Evolutionary conservation across 129 eudicot species (phyloP).

Genomic region (Lonicera japonica): DNA sequence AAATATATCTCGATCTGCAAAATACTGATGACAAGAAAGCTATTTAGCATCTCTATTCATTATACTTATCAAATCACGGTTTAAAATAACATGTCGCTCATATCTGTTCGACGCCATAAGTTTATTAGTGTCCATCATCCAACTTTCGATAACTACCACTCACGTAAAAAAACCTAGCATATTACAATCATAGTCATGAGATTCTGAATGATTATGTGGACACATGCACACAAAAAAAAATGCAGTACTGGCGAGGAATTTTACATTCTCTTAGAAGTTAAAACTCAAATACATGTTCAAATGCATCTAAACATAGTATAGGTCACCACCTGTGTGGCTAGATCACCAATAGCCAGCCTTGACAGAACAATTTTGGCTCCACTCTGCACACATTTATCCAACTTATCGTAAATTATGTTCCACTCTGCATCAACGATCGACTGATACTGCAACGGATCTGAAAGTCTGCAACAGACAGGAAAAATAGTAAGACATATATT

Average conservation of each 20-base stretch:
- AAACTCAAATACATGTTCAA: not conserved
- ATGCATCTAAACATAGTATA: not conserved
- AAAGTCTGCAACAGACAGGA: conserved; percentile 42
- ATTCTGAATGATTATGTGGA: not conserved
- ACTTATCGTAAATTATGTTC: conserved; percentile 95
- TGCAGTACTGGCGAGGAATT: not conserved
- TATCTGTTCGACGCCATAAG: not conserved
- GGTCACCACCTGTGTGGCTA: conserved; percentile 78
- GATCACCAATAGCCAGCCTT: conserved; percentile 93
- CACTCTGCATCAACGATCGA: conserved; percentile 99
- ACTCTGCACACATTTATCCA: conserved; percentile 92
- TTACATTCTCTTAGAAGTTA: not conserved
- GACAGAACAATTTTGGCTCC: conserved; percentile 93
- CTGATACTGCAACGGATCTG: conserved; percentile 93
- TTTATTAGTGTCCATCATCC: no score
- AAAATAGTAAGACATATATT: not conserved
- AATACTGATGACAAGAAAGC: conserved; percentile 54
- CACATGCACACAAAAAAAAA: no score
- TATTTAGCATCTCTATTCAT: not conserved
- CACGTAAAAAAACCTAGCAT: no score
- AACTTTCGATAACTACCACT: no score
- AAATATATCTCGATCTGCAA: conserved; percentile 97
- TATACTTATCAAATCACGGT: not conserved
- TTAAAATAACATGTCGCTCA: not conserved
- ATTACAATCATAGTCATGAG: not conserved